Conservation (phyloP, 768 basidiomycete species). For the Mycena latifolia region DNA sequence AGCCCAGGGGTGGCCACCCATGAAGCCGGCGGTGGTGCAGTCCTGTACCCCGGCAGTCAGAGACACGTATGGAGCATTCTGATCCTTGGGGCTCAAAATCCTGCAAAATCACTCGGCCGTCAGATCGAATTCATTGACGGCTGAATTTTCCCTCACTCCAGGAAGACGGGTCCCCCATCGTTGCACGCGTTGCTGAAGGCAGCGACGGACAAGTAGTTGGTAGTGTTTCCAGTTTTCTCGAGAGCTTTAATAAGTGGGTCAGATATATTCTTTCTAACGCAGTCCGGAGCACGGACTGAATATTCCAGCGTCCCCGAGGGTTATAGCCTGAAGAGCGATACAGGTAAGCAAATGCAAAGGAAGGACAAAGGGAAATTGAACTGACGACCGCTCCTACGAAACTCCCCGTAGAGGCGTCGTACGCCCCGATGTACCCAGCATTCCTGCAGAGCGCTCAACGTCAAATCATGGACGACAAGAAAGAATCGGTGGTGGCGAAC, state of each 20-base stretch:
- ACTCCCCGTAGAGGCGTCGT: too few relatives aligned
- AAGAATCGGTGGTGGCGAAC: too few relatives aligned
- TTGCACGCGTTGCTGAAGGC: conserved; percentile 17
- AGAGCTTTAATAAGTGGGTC: background rate
- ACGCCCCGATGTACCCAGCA: too few relatives aligned
- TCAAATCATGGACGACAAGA: too few relatives aligned
- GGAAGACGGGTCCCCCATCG: conserved; percentile 20
- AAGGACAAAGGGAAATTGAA: too few relatives aligned
- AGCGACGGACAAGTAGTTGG: conserved; percentile 18
- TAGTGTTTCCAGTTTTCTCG: background rate
- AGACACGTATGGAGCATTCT: background rate
- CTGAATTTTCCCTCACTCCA: conserved; percentile 3
- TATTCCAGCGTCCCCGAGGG: conserved; percentile 17
- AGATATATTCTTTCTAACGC: too few relatives aligned
- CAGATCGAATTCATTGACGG: background rate
- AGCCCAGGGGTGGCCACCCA: conserved; percentile 3
- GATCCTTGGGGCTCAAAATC: conserved; percentile 14
- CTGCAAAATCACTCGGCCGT: background rate
- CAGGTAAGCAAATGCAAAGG: too few relatives aligned
- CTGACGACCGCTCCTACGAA: too few relatives aligned
- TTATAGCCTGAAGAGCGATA: conserved; percentile 2
- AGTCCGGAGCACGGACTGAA: conserved; percentile 14
- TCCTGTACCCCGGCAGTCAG: background rate
- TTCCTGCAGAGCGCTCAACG: too few relatives aligned
- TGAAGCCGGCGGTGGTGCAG: background rate